phyloP scores from a whole-genome alignment of 208 protist species.

The Wallacemonas rigidus region DNA sequence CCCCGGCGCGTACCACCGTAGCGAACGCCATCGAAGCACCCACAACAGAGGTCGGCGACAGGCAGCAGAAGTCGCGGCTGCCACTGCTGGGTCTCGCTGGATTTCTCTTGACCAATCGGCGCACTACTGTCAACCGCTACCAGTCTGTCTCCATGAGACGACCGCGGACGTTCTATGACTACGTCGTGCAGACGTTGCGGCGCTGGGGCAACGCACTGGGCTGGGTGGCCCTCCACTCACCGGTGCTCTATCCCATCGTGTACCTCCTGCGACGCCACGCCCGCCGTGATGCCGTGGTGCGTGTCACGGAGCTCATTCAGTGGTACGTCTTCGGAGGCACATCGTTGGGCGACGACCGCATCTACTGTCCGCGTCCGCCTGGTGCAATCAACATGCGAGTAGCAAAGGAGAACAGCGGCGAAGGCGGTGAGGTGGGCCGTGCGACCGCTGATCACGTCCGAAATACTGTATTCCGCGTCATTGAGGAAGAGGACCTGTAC shows the following conservation, averaged over 20 bases:
- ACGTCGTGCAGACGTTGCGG: not conserved
- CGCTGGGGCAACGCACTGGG: slow-evolving; percentile 3
- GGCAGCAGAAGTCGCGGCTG: not conserved
- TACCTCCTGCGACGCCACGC: not conserved
- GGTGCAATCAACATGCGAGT: not conserved
- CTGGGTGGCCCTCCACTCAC: slow-evolving; percentile 11
- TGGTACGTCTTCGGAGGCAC: slow-evolving; percentile 13
- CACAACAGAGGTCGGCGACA: too few species aligned
- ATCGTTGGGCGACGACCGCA: slow-evolving; percentile 9
- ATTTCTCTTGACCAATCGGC: slow-evolving; percentile 1
- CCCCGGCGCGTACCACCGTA: too few species aligned
- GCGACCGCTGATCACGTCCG: not conserved
- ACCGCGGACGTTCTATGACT: not conserved
- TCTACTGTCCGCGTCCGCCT: slow-evolving; percentile 10
- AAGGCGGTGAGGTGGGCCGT: not conserved
- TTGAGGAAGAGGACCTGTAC: slow-evolving; percentile 15
- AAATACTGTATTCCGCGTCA: not conserved
- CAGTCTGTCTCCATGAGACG: not conserved
- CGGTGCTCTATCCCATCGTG: slow-evolving; percentile 7
- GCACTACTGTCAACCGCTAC: not conserved
- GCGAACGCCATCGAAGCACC: too few species aligned
- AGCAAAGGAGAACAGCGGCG: not conserved
- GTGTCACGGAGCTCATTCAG: slow-evolving; percentile 13
- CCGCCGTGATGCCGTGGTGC: not conserved
- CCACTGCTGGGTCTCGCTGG: slow-evolving; percentile 1